phyloP scores from a whole-genome alignment of 192 early-diverging fungal genomes.

The Kickxella alabastrina region DNA sequence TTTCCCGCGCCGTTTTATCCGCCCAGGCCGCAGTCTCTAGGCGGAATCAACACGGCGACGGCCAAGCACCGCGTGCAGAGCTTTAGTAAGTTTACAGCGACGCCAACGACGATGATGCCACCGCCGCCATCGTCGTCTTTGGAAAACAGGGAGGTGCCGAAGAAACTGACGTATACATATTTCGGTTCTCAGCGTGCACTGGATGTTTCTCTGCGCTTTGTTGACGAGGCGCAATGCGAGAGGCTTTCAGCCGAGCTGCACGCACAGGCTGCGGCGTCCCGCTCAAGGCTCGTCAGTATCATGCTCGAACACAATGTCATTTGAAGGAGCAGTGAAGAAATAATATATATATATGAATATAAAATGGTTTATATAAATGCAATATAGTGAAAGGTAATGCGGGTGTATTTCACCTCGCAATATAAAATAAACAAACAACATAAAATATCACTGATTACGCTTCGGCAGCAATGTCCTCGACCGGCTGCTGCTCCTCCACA shows the following conservation, averaged over 20 bases:
- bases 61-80: slow-evolving; percentile 1
- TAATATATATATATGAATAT: too few species aligned
- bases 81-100: neutral
- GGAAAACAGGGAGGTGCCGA: too few species aligned
- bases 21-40: slow-evolving; percentile 20
- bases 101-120: neutral
- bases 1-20: slow-evolving; percentile 39
- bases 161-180: slow-evolving; percentile 14
- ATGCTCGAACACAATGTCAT: slow-evolving; percentile 29
- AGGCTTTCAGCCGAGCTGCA: neutral
- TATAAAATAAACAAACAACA: neutral
- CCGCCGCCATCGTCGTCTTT: too few species aligned
- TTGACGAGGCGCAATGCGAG: slow-evolving; percentile 4
- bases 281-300: slow-evolving; percentile 19
- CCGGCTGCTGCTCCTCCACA: too few species aligned
- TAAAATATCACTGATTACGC: neutral
- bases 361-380: neutral
- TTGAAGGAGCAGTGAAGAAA: neutral
- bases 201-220: slow-evolving; percentile 27
- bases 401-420: too few species aligned
- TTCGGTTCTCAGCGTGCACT: slow-evolving; percentile 9
- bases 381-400: neutral
- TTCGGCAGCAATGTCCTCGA: neutral
- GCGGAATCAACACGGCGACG: slow-evolving; percentile 20
- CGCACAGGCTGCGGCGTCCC: slow-evolving; percentile 9